Evolutionary conservation across 352 stramenopile genomes (phyloP).

Genomic region (Pythium pyrilobum): DNA sequence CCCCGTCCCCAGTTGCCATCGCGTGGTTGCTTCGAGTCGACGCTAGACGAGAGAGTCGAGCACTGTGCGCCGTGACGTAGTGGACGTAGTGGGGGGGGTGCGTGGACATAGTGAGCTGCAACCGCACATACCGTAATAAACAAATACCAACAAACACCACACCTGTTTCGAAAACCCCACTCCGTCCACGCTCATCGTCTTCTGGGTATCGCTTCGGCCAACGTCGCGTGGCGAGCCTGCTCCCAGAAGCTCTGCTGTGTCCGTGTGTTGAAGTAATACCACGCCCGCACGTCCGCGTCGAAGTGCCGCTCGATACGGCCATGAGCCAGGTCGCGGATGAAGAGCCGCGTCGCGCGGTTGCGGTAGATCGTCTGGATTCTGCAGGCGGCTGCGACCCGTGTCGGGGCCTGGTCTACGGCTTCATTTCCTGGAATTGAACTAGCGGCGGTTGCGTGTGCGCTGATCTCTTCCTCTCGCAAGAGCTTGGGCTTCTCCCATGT

Average conservation of each 20-base stretch:
- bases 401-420: not conserved
- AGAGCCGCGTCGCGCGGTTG: constrained; percentile 25
- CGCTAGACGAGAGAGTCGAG: constrained; percentile 30
- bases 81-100: not conserved
- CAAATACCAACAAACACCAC: constrained; percentile 19
- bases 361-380: constrained; percentile 38
- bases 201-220: constrained; percentile 2
- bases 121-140: constrained; percentile 29
- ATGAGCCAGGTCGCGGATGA: constrained; percentile 30
- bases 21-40: constrained; percentile 1
- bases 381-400: constrained; percentile 15
- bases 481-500: constrained; percentile 28
- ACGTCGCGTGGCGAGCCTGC: constrained; percentile 25
- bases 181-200: too few species aligned
- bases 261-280: constrained; percentile 55
- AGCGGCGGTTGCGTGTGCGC: not conserved
- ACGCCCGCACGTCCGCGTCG: constrained; percentile 31
- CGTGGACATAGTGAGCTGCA: constrained; percentile 10
- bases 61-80: constrained; percentile 20
- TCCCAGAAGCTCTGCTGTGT: constrained; percentile 53
- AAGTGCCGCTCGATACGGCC: constrained; percentile 39
- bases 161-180: too few species aligned
- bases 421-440: not conserved
- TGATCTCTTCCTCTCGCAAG: constrained; percentile 6
- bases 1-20: too few species aligned